These are phyloP conservation scores for Theobroma cacao DNA, from an alignment of 345 rosid genomes.

Conservation along the genomic window DNA sequence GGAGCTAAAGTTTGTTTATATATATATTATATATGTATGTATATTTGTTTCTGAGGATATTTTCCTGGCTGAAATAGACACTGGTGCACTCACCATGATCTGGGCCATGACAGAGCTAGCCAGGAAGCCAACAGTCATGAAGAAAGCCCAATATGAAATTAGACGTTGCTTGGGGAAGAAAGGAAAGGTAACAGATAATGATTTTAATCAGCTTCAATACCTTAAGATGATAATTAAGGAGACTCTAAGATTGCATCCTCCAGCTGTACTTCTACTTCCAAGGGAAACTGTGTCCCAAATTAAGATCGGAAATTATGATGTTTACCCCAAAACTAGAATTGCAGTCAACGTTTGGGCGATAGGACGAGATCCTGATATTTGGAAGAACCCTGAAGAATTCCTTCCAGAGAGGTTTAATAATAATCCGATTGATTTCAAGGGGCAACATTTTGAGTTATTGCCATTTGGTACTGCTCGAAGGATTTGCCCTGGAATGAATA, in stretches of 20 bases:
- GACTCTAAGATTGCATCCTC: constrained; percentile 1
- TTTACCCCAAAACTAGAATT: not conserved
- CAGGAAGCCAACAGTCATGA: constrained; percentile 45
- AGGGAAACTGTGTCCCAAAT: not conserved
- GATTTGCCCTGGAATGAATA: not conserved
- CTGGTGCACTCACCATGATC: constrained; percentile 33
- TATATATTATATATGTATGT: not conserved
- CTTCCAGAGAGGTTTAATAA: not conserved
- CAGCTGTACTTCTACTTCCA: not conserved
- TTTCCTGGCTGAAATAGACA: constrained; percentile 48
- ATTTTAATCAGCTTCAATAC: not conserved
- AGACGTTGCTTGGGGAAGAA: constrained; percentile 33
- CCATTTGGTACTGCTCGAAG: not conserved
- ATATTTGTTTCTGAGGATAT: constrained; percentile 27
- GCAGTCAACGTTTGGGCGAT: not conserved
- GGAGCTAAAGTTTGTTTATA: not conserved
- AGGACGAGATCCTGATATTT: not conserved
- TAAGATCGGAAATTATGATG: not conserved
- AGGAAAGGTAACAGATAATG: constrained; percentile 20
- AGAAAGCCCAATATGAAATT: constrained; percentile 52
- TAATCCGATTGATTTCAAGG: not conserved
- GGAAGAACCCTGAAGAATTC: not conserved
- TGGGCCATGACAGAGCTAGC: constrained; percentile 68
- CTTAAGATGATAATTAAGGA: not conserved
- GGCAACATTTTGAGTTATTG: not conserved